phyloP scores from a whole-genome alignment of 495 filamentous ascomycete genomes.

The Hypoxylon cercidicola region DNA sequence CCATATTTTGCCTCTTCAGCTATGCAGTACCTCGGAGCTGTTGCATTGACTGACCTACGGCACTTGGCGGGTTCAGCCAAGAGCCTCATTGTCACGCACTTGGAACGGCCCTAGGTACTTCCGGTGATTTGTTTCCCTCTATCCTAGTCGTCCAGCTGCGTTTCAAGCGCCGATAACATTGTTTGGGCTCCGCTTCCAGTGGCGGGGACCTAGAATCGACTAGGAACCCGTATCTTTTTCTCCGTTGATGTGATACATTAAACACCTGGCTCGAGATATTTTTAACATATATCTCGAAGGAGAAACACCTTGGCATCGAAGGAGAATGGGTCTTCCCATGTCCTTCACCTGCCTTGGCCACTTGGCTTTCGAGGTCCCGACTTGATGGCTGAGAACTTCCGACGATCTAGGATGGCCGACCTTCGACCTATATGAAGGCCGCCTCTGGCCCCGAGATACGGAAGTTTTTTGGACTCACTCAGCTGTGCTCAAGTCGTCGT shows the following conservation, averaged over 20 bases:
- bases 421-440: conserved; percentile 47
- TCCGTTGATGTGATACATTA: conserved; percentile 32
- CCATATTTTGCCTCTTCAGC: conserved; percentile 28
- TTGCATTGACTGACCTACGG: conserved; percentile 40
- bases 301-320: conserved; percentile 43
- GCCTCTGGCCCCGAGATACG: conserved; percentile 33
- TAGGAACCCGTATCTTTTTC: conserved; percentile 23
- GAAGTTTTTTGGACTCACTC: conserved; percentile 43
- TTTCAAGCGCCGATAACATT: conserved; percentile 45
- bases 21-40: conserved; percentile 17
- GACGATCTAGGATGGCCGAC: conserved; percentile 17
- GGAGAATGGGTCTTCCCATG: conserved; percentile 32
- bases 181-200: conserved; percentile 36
- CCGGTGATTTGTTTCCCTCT: conserved; percentile 28
- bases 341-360: conserved; percentile 22
- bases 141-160: conserved; percentile 30
- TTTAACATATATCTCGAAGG: conserved; percentile 36
- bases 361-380: conserved; percentile 43
- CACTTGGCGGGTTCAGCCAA: conserved; percentile 49
- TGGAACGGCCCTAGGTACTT: conserved; percentile 24
- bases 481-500: conserved; percentile 52
- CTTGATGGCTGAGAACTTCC: conserved; percentile 24
- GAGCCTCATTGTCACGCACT: conserved; percentile 39
- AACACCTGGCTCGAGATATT: conserved; percentile 40
- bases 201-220: conserved; percentile 24